Conservation (phyloP, 2,329 filamentous ascomycete species). For the Penicillium nordicum region DNA sequence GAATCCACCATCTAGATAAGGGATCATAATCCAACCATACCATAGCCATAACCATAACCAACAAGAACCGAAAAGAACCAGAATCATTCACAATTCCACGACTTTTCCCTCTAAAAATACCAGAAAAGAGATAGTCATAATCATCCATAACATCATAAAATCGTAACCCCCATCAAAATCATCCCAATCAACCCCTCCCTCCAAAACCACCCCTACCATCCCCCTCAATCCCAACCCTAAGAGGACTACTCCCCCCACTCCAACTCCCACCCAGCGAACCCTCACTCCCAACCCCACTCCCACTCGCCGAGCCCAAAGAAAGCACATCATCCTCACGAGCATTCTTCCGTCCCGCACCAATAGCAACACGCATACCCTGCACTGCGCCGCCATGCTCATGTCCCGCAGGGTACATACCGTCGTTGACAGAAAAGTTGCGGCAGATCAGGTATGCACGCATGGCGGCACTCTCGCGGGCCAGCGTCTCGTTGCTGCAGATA, state of each 20-base stretch:
- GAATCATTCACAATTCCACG: background rate
- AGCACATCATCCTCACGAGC: slow-evolving; percentile 49
- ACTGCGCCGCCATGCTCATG: slow-evolving; percentile 54
- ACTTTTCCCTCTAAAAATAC: slow-evolving; percentile 16
- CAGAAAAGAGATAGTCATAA: slow-evolving; percentile 19
- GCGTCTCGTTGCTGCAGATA: slow-evolving; percentile 72
- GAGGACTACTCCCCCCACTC: slow-evolving; percentile 56
- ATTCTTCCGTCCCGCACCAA: slow-evolving; percentile 57
- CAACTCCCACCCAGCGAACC: slow-evolving; percentile 48
- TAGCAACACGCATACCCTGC: slow-evolving; percentile 62
- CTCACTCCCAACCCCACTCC: slow-evolving; percentile 40
- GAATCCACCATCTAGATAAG: slow-evolving; percentile 8
- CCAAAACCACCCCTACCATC: background rate
- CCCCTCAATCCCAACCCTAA: slow-evolving; percentile 24
- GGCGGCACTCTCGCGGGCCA: slow-evolving; percentile 89
- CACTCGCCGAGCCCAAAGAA: slow-evolving; percentile 33
- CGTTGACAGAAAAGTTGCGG: slow-evolving; percentile 94
- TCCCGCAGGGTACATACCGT: slow-evolving; percentile 72
- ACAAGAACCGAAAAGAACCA: background rate
- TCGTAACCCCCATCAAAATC: background rate
- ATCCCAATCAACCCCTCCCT: background rate
- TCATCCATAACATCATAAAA: slow-evolving; percentile 26
- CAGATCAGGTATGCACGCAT: slow-evolving; percentile 97
- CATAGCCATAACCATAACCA: background rate
- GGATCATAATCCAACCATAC: background rate